Evolutionary conservation across 495 filamentous ascomycete genomes (phyloP), one percentile per base, ranked within the genome.

Genomic region (Trichoderma gamsii): DNA sequence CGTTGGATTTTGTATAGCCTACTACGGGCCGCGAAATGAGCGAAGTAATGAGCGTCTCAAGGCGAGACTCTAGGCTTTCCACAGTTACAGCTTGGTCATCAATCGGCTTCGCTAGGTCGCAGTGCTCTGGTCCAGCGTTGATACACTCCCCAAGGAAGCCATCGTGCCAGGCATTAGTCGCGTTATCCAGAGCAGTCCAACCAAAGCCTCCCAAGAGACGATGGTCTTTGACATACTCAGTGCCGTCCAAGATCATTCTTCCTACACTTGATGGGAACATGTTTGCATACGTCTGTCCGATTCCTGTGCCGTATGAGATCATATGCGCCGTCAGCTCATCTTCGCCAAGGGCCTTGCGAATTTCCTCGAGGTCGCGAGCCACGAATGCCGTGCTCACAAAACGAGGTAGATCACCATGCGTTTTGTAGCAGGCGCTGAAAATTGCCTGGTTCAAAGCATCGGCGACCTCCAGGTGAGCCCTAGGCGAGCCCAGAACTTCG

Each of bases 251-350:
- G 25, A 84, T 78, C 59, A 83, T 71, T 12, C 81, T 76, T 18
- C 80, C 82, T 4, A 80, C 80, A 64, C 75, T 79, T 68, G 76
- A 72, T 11, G 81, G 81, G 41, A 82, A 83, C 79, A 80, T 81
- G 46, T 76, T 74, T 51, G 76, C 81, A 71, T 82, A 84, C 16
- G 76, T 91, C 73, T 85, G 79, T 0, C 88, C 88, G 4, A 91
- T 83, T 5, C 87, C 75, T 1, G 87, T 89, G 4, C 89, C 89
- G 71, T 91, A 91, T n/a, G 85, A 88, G 18, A 89, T 83, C 12
- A 89, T 84, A 79, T 88, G 89, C 63, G 85, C 89, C 7, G 85
- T 79, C 23, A 90, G 25, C 65, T 81, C 78, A 25, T 78, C 76
- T 70, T 83, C 79, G 35, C 75, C 77, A 51, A 83, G 79, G 3